phyloP scores from a whole-genome alignment of 2,329 filamentous ascomycete genomes.

The Colletotrichum somersetense region DNA sequence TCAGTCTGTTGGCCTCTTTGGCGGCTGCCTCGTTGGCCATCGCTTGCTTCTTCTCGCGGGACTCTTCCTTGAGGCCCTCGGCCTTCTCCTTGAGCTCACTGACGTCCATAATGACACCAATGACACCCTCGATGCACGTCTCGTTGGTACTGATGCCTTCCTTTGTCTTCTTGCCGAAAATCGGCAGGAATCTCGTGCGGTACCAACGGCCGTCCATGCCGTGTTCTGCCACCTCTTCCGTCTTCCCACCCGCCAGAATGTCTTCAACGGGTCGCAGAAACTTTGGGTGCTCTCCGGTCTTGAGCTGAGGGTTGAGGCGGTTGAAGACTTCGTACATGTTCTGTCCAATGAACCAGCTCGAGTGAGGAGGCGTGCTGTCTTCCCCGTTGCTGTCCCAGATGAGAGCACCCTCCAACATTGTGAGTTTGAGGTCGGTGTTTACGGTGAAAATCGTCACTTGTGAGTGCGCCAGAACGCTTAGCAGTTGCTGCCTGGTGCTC shows the following conservation, averaged over 20 bases:
- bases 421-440: conserved; percentile 71
- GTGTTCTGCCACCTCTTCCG: conserved; percentile 75
- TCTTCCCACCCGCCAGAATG: conserved; percentile 71
- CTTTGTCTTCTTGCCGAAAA: conserved; percentile 67
- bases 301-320: conserved; percentile 58
- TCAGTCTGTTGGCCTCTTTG: conserved; percentile 83
- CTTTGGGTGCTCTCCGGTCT: conserved; percentile 58
- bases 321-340: conserved; percentile 76
- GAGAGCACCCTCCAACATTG: conserved; percentile 77
- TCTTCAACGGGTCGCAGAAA: conserved; percentile 72
- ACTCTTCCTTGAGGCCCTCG: conserved; percentile 71
- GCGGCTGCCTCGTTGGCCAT: conserved; percentile 82
- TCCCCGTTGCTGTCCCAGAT: conserved; percentile 62
- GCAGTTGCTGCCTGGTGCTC: conserved; percentile 76
- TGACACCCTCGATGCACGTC: conserved; percentile 75
- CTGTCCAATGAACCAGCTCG: conserved; percentile 68
- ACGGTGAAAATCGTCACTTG: conserved; percentile 83
- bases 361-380: conserved; percentile 51
- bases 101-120: conserved; percentile 84
- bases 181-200: conserved; percentile 77
- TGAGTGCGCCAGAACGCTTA: conserved; percentile 80
- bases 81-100: conserved; percentile 78
- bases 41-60: conserved; percentile 76
- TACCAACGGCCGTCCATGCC: conserved; percentile 73
- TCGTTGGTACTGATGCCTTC: conserved; percentile 62